Evolutionary conservation across 345 rosid genomes (phyloP), one percentile per base, ranked within the genome.

Genomic region (Diplotaxis tenuifolia): DNA sequence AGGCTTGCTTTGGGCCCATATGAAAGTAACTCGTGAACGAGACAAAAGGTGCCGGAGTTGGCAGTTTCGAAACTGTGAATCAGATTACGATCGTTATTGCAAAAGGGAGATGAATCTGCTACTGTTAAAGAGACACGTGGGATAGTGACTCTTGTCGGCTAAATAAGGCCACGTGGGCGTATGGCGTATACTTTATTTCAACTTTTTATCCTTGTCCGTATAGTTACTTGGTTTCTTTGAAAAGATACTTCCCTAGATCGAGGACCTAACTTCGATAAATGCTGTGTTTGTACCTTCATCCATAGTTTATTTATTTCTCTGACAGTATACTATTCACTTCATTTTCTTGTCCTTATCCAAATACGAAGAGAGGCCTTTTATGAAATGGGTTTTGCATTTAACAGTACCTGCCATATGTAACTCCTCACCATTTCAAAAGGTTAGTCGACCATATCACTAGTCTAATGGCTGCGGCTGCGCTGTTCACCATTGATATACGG

Each of bases 201-300:
- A 16, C 65, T 8, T 19, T 14, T 64, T 42, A 65, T 65, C 59
- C 8, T 22, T 73, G 71, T 56, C 77, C 36, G 56, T 73, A 36
- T 72, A 40, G 47, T 31, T 47, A 21, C 38, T 45, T 74, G 67
- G 72, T 67, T 59, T 25, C 61, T 49, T 18, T 14, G 62, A 74
- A 67, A 74, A 59, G 73, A 67, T 60, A 34, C 55, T 60, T 75
- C 73, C 78, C 14, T 62, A 52, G 49, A 67, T 67, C 62, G 45
- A 75, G 78, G 73, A 74, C 59, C 73, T 22, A 74, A 74, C 67
- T 58, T 29, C 67, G 38, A 47, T 65, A 65, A 57, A 65, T 65
- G 59, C 10, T 45, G 59, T 73, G 66, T 45, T 47, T 42, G 60
- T 73, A 29, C 58, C 65, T 29, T 62, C 42, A 11, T 14, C 4